Percentiles rank a stretch among this genome's conserved stretches.
phyloP scores from a whole-genome alignment of 192 early-diverging fungal species.

The Backusella australiensis region DNA sequence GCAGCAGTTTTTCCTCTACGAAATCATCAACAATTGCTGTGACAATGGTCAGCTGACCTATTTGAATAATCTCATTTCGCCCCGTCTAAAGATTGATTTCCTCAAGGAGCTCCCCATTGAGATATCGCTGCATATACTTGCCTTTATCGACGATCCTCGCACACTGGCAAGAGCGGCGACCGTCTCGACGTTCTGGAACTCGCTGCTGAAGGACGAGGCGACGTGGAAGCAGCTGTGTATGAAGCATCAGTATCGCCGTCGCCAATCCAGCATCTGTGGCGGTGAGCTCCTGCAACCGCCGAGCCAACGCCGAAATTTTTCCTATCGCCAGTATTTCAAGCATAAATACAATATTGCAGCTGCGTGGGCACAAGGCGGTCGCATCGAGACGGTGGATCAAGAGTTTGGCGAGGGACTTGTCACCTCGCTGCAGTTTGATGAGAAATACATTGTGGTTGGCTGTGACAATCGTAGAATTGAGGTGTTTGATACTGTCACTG shows the following conservation, averaged over 20 bases:
- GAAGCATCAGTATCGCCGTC: constrained; percentile 33
- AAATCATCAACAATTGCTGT: constrained; percentile 44
- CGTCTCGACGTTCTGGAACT: constrained; percentile 62
- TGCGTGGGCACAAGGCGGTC: constrained; percentile 51
- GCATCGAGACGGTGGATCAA: constrained; percentile 52
- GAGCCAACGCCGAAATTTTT: constrained; percentile 27
- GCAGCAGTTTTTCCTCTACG: constrained; percentile 36
- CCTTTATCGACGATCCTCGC: constrained; percentile 77
- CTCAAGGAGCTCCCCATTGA: constrained; percentile 73
- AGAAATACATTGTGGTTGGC: constrained; percentile 90
- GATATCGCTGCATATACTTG: constrained; percentile 76
- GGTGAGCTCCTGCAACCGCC: constrained; percentile 27
- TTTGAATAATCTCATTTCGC: constrained; percentile 47
- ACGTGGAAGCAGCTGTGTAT: constrained; percentile 41
- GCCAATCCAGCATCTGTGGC: constrained; percentile 26
- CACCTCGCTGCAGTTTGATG: constrained; percentile 96
- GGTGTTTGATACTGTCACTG: constrained; percentile 86
- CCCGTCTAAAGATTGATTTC: constrained; percentile 86
- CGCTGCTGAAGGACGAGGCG: constrained; percentile 47
- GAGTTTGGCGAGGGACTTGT: constrained; percentile 62
- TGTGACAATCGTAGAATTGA: constrained; percentile 93
- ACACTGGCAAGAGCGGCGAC: constrained; percentile 69
- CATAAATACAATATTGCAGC: constrained; percentile 49
- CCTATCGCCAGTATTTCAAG: constrained; percentile 54
- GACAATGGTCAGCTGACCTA: constrained; percentile 47